Base-by-base conservation (phyloP, 176 grass and related monocot genomes). In the Coix lacrymajobi region DNA sequence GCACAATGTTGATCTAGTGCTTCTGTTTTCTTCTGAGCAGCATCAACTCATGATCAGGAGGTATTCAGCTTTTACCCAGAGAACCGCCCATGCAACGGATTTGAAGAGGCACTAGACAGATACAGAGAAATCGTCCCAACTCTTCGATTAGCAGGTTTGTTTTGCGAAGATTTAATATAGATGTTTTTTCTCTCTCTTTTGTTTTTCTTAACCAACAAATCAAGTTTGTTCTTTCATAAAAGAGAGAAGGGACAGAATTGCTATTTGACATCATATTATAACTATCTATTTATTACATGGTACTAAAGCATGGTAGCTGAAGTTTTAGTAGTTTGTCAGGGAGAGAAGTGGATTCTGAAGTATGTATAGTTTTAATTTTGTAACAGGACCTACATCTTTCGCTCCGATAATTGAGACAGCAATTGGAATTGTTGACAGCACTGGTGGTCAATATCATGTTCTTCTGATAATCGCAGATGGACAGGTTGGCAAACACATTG, bases 401-500 rank as follows among this genome's bases (percentile, higher is more conserved):
- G 94, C 94, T 46, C 94, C 94, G 34, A 97, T 97, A 45, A 97
- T 97, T 81, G 94, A 97, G 79, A 91, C 91, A 58, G 87, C 94
- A 65, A 81, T 94, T 75, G 87, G 94, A 70, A 97, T 97, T 90
- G 94, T 78, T 79, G 94, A 97, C 78, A 94, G 76, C 79, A 92
- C 91, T 28, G 94, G 94, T 75, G 94, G 94, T 57, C 94, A 97
- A 57, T 97, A 97, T 78, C 94, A 97, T 92, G 94, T 97, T 89
- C 94, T 97, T 94, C 84, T 97, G 48, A 97, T 97, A 87, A 97
- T 97, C 80, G 94, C 96, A 19, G 96, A 98, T 88, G 96, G 96
- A 57, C 96, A 98, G 91, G 94, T 94, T 43, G 17, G 80, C 24
- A 6, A 39, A 63, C 22, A 34, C 38, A 85, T 75, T 72, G 44